Conservation (phyloP, 2,329 filamentous ascomycete species). For the Neofusicoccum parvum region DNA sequence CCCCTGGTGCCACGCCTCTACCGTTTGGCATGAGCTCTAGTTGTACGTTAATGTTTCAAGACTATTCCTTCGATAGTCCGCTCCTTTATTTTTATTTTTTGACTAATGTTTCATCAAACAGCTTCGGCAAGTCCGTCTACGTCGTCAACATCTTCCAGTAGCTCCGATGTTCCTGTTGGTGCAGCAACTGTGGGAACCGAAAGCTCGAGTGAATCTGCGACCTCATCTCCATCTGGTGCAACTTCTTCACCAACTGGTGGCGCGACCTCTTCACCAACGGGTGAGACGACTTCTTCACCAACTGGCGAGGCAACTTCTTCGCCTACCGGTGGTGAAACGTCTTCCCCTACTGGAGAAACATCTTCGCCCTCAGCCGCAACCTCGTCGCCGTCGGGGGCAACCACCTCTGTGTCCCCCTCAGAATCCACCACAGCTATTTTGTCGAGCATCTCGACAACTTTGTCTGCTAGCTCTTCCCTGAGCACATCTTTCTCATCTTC, state of each 20-base stretch:
- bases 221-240: background rate
- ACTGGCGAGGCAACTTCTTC: background rate
- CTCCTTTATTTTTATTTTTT: background rate
- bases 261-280: background rate
- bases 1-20: background rate
- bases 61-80: no score
- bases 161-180: background rate
- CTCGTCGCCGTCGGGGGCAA: background rate
- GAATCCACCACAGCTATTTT: background rate
- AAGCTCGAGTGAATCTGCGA: constrained; percentile 1
- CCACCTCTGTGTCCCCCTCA: background rate
- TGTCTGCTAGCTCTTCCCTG: constrained; percentile 2
- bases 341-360: background rate
- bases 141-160: background rate
- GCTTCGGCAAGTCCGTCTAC: background rate
- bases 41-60: background rate
- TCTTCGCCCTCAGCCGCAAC: background rate
- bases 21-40: constrained; percentile 1
- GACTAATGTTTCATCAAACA: background rate
- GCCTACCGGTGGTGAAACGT: background rate
- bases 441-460: background rate
- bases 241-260: background rate
- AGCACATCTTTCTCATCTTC: constrained; percentile 6
- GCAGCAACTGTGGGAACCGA: background rate
- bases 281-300: background rate